Evolutionary conservation across 768 basidiomycete genomes (phyloP).

Genomic region (Cystoderma amianthinum): DNA sequence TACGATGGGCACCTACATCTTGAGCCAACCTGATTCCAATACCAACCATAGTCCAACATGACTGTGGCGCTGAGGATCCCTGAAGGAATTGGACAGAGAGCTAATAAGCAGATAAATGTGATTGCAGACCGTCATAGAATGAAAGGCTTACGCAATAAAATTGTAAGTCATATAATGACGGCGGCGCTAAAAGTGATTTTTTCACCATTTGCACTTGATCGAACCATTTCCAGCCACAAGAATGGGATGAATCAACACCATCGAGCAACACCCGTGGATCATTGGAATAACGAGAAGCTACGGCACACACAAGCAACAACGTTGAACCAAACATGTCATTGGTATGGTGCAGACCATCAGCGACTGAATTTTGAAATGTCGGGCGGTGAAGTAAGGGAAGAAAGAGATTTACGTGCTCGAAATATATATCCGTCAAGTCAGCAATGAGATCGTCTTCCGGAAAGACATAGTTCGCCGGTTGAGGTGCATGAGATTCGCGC

Average conservation of each 20-base stretch:
- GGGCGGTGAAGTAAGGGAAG: conserved; percentile 70
- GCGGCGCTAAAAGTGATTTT: conserved; percentile 55
- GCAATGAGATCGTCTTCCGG: conserved; percentile 45
- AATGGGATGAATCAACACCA: conserved; percentile 29
- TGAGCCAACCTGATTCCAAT: conserved; percentile 70
- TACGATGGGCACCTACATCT: conserved; percentile 70
- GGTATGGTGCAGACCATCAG: conserved; percentile 38
- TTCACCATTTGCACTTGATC: conserved; percentile 63
- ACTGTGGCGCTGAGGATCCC: conserved; percentile 53
- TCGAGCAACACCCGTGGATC: conserved; percentile 49
- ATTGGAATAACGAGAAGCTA: conserved; percentile 50
- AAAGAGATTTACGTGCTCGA: conserved; percentile 46
- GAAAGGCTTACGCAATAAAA: conserved; percentile 41
- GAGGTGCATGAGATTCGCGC: conserved; percentile 7
- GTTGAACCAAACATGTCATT: conserved; percentile 49
- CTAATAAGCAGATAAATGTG: conserved; percentile 18
- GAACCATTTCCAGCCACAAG: conserved; percentile 61
- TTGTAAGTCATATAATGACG: conserved; percentile 71
- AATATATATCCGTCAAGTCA: conserved; percentile 58
- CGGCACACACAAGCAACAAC: conserved; percentile 67
- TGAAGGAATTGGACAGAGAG: conserved; percentile 47
- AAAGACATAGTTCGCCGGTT: conserved; percentile 27
- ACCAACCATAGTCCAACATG: conserved; percentile 65
- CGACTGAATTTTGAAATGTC: conserved; percentile 49
- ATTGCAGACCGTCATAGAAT: neutral